Conservation (phyloP, 2,329 filamentous ascomycete genomes). For the Chalaropsis ovoidea region DNA sequence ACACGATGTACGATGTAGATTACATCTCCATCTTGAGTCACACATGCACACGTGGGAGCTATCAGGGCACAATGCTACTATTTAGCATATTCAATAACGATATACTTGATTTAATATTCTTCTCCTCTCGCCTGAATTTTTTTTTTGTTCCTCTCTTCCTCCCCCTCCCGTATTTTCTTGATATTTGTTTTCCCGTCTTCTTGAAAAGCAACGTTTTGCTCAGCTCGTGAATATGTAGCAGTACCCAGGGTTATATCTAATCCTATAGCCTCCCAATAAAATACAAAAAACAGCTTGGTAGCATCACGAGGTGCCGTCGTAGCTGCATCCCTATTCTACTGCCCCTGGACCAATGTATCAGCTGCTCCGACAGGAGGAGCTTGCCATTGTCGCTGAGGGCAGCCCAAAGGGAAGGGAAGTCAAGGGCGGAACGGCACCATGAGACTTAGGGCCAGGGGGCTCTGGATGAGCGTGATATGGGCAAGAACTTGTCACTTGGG, state of each 20-base stretch:
- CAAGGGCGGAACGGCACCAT: background rate
- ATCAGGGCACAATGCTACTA: too few relatives aligned
- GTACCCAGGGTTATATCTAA: background rate
- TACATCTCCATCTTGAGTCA: too few relatives aligned
- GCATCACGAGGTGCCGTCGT: background rate
- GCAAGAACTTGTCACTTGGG: background rate
- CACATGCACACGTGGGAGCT: too few relatives aligned
- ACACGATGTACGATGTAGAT: too few relatives aligned
- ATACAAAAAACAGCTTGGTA: background rate
- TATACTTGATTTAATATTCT: conserved; percentile 2
- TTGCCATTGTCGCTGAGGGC: background rate
- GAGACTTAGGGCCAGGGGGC: background rate
- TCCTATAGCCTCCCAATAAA: background rate
- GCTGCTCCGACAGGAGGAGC: background rate
- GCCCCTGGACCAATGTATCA: background rate
- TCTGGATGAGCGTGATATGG: background rate
- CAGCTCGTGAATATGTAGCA: background rate
- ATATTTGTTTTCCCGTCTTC: conserved; percentile 7
- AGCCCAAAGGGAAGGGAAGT: background rate
- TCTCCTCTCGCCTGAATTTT: conserved; percentile 1
- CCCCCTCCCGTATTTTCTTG: background rate
- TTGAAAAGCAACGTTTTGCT: background rate
- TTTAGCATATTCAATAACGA: background rate
- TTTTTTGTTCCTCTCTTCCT: background rate
- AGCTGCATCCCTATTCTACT: background rate